Evolutionary conservation across 1,284 basidiomycete species (phyloP).

Genomic region (Microbotryomycetes sp.): DNA sequence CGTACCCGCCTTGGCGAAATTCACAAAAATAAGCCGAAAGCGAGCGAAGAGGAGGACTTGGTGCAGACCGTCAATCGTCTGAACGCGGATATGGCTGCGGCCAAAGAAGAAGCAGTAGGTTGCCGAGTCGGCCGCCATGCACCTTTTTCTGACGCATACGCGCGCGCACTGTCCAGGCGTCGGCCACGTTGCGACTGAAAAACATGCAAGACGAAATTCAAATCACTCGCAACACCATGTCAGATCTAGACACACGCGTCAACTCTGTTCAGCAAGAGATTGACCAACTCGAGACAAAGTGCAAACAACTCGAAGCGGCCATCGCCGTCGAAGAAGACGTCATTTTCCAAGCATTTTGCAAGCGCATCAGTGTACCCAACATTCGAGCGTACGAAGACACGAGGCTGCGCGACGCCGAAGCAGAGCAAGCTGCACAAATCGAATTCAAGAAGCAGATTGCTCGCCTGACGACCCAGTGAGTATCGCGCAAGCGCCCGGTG

Average conservation of each 20-base stretch:
- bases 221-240: slow-evolving; percentile 12
- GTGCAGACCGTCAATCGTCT: slow-evolving; percentile 67
- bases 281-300: slow-evolving; percentile 49
- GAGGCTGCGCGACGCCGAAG: slow-evolving; percentile 77
- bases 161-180: slow-evolving; percentile 48
- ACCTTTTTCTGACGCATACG: slow-evolving; percentile 3
- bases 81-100: slow-evolving; percentile 63
- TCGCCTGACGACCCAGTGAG: slow-evolving; percentile 77
- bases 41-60: slow-evolving; percentile 72
- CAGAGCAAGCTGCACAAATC: slow-evolving; percentile 75
- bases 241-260: slow-evolving; percentile 60
- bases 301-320: slow-evolving; percentile 44
- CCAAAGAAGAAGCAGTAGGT: slow-evolving; percentile 74
- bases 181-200: slow-evolving; percentile 54
- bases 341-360: slow-evolving; percentile 74
- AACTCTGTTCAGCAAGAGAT: slow-evolving; percentile 60
- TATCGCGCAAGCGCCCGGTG: slow-evolving; percentile 15
- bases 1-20: slow-evolving; percentile 74
- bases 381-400: slow-evolving; percentile 94
- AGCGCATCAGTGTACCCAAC: slow-evolving; percentile 66
- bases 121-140: neutral
- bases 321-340: slow-evolving; percentile 73
- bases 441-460: slow-evolving; percentile 82
- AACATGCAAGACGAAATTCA: slow-evolving; percentile 72
- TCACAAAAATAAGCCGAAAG: slow-evolving; percentile 67